Base-by-base conservation (phyloP, 108 stramenopile species). In the Skeletonema costatum region DNA sequence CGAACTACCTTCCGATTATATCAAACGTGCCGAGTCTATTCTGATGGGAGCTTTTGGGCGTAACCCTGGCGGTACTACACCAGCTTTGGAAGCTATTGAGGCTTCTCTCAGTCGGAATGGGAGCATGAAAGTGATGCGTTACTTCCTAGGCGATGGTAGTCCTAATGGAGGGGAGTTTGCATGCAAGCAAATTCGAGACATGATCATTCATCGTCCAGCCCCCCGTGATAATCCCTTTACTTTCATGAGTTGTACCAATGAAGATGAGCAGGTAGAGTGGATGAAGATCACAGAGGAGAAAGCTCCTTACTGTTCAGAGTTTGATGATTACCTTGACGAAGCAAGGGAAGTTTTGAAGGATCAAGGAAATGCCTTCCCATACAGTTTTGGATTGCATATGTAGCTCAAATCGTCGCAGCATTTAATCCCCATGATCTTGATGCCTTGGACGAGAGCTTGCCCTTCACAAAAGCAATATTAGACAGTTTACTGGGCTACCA, bases 221-320 rank as follows among this genome's bases (percentile, higher is more conserved):
- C 87, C 87, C 0, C 64, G 58, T 0, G 63, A 63, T 13, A 87
- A 85, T 70, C 87, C 84, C n/a, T 53, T 87, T 36, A 87, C 87
- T 1, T 87, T 87, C 63, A 70, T 87, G 35, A 80, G 74, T 74
- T 85, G 84, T 38, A 85, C 87, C 32, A 83, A 83, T 66, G 75
- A 85, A 30, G 77, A 79, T 79, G 73, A 51, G 11, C 74, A 80
- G 56, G 85, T 86, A 1, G 82, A 83, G 66, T 87, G 87, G 87
- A 87, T 87, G 87, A 87, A 87, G 25, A 81, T 83, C 32, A 58
- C 70, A 51, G 84, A 87, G 67, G 87, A 87, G 61, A 68, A 83
- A 48, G 79, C 67, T 3, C 81, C 81, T 12, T 87, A 76, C 36
- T 87, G 85, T 38, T 69, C 82, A 9, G 81, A 79, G 60, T 82